Percentiles rank a stretch among this genome's conserved stretches.
These are phyloP conservation scores for Astrothelium subdiscretum DNA, from an alignment of 495 filamentous ascomycete genomes.

Conservation along the genomic window DNA sequence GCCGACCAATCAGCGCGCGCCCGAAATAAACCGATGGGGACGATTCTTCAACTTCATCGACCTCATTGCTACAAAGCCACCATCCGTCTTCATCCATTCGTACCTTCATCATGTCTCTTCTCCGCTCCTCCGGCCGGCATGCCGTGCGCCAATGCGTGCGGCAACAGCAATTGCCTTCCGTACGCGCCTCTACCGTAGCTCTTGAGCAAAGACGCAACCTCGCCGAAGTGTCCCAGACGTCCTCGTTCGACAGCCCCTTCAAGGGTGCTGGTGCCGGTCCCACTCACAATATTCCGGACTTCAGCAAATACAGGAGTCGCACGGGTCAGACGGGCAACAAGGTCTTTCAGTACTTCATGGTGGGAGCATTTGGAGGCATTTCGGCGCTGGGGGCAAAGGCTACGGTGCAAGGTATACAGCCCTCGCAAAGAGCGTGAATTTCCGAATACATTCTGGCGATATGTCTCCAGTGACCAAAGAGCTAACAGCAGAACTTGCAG, in stretches of 20 bases:
- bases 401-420: slow-evolving; percentile 79
- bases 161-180: slow-evolving; percentile 23
- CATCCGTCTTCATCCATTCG: background rate
- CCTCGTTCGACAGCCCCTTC: slow-evolving; percentile 53
- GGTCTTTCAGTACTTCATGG: slow-evolving; percentile 96
- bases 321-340: slow-evolving; percentile 54
- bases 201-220: slow-evolving; percentile 23
- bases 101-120: slow-evolving; percentile 26
- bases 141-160: slow-evolving; percentile 27
- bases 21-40: background rate
- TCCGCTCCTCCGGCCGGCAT: slow-evolving; percentile 23
- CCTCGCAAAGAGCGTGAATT: slow-evolving; percentile 12
- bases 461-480: background rate
- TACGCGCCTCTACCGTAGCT: slow-evolving; percentile 22
- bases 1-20: slow-evolving; percentile 12
- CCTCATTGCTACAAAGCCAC: background rate
- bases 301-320: slow-evolving; percentile 72
- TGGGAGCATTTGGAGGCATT: slow-evolving; percentile 83
- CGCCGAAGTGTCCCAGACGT: slow-evolving; percentile 29
- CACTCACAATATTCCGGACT: slow-evolving; percentile 74
- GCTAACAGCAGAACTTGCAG: slow-evolving; percentile 33
- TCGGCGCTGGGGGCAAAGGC: slow-evolving; percentile 88
- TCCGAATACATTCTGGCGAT: background rate
- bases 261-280: slow-evolving; percentile 19
- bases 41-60: background rate